Evolutionary conservation across 345 rosid genomes (phyloP), one percentile per base, ranked within the genome.

Genomic region (Mangifera indica): DNA sequence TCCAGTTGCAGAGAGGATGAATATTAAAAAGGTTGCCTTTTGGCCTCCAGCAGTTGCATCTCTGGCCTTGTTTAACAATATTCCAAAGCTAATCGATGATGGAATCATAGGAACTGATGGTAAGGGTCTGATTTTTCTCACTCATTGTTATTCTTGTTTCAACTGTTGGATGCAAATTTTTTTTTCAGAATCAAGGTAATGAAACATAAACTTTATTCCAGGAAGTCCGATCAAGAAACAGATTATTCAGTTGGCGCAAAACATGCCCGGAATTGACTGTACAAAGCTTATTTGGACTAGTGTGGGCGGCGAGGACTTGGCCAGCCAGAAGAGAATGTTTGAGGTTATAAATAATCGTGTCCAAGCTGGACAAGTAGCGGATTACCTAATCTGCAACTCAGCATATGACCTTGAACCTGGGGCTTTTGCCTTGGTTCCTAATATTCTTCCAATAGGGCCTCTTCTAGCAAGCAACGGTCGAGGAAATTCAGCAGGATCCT

Each of bases 321-420:
- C 26, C 15, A 9, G 12, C 8, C 15, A n/a, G 20, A 15, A 17
- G 6, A 15, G 1, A 53, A 6, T n/a, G 3, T 15, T n/a, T 53
- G 56, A 15, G 17, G 4, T 53, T 20, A 1, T 60, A 74, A 65
- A 60, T 60, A 72, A 6, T 5, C 8, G 10, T 10, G 3, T 10
- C 2, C 1, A 46, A 14, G 14, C 70, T n/a, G 14, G 61, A 15
- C 51, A 76, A n/a, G 62, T 67, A 58, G 32, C 67, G 49, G 78
- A 88, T 34, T 81, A 88, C 86, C 48, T 86, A 10, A 76, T 85
- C 29, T 79, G 74, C 10, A 82, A 79, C 67, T 67, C 83, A 0
- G 54, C 70, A 11, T 53, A 65, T 51, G 81, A 77, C 53, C 77
- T 82, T 2, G 85, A 79, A 67, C 61, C 81, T 63, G 81, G 66